Conservation (phyloP, 2,329 filamentous ascomycete genomes). For the Didymella sp. region DNA sequence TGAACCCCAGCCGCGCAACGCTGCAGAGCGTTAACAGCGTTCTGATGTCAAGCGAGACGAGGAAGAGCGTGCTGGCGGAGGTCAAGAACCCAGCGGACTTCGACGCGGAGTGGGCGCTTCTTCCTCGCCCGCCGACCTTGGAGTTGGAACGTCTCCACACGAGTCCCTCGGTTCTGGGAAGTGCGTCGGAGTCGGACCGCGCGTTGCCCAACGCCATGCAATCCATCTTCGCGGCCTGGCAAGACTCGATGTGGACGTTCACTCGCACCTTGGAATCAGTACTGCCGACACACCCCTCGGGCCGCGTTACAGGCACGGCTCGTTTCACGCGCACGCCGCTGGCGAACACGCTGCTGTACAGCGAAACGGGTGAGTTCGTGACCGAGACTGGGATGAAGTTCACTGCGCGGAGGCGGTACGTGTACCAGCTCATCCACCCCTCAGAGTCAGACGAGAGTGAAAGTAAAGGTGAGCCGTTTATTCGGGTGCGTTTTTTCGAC, state of each 20-base stretch:
- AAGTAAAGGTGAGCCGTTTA: slow-evolving; percentile 10
- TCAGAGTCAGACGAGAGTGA: no score
- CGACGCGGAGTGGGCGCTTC: background rate
- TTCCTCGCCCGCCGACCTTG: no score
- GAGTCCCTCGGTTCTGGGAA: no score
- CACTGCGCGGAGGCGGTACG: slow-evolving; percentile 69
- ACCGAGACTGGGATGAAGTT: slow-evolving; percentile 64
- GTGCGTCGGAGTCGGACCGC: no score
- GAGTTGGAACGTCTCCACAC: no score
- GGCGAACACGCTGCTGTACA: slow-evolving; percentile 68
- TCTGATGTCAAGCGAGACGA: slow-evolving; percentile 65
- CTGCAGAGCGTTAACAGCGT: slow-evolving; percentile 92
- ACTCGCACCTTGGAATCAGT: slow-evolving; percentile 63
- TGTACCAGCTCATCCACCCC: slow-evolving; percentile 57
- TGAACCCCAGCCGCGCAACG: slow-evolving; percentile 83
- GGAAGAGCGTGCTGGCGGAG: slow-evolving; percentile 4
- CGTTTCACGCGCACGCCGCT: slow-evolving; percentile 51
- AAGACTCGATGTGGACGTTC: slow-evolving; percentile 62
- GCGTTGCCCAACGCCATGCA: no score
- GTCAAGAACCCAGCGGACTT: background rate
- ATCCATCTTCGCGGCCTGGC: background rate
- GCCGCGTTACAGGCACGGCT: slow-evolving; percentile 70
- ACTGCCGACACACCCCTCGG: slow-evolving; percentile 68
- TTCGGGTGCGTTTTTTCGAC: slow-evolving; percentile 27
- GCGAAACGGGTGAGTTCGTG: slow-evolving; percentile 70